Evolutionary conservation across 2,329 filamentous ascomycete species (phyloP), one percentile per base, ranked within the genome.

Genomic region (Botrytis deweyae): DNA sequence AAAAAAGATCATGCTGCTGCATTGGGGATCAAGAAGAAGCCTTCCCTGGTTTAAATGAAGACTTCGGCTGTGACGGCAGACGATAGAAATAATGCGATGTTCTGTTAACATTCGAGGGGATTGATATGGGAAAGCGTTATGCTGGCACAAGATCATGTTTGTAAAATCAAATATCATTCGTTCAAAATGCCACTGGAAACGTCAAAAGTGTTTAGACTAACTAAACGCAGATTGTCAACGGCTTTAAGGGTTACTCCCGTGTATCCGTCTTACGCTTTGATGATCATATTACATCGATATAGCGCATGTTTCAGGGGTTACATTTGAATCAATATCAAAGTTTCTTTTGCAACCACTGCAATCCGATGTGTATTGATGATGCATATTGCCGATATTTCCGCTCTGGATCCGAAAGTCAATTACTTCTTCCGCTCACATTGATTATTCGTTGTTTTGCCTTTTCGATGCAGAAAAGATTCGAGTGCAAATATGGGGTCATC

Each of bases 11-110:
- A 92, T 73, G 85, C 90, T 0, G 90, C 91, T 22, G 85, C 91
- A 36, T 83, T 97, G 67, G 94, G 95, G 1, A 95, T 98, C 79
- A 98, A 97, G 86, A 96, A 93, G 86, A 95, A 94, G 83, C 85
- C 87, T 25, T 85, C 87, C 0, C 79, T 91, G 29, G 86, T 89
- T 7, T 90, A 38, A 61, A 29, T 12, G 20, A 38, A 29, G 36
- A 38, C 25, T 3, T 70, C 52, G 9, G 33, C 12, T 44, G 52
- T 42, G 25, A 36, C 36, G 66, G 46, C 25, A 58, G 18, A 42
- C 29, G 29, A n/a, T 66, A 5, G 25, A 25, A 66, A 36, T 12
- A 20, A 16, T 42, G 5, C 14, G 63, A 49, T 66, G 6, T 49
- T 9, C 20, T 44, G 18, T 29, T 18, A 12, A 46, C 36, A 49